Base-by-base conservation (phyloP, 805 yeast genomes). In the Metschnikowia henanensis region DNA sequence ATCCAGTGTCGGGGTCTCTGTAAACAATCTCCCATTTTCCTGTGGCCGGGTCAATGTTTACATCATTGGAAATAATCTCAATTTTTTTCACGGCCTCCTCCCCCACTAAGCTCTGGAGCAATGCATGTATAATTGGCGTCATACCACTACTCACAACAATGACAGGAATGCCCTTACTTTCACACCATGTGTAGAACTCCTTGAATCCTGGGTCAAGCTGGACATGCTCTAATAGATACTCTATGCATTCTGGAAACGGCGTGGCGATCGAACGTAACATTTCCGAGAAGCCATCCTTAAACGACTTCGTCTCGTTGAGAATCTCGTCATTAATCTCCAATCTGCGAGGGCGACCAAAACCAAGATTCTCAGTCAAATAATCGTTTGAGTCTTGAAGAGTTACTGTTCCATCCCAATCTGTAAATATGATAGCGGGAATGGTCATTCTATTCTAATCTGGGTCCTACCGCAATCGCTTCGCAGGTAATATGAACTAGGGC, bases 321-420 rank as follows among this genome's bases (percentile, higher is more conserved):
- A 92, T 85, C 49, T 78, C 77, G 46, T 83, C 82, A 65, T 87
- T 88, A 47, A 92, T 72, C 23, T 68, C 80, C 44, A 73, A 66
- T 55, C 99, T 79, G 50, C 75, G 74, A 21, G 73, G 80, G 37
- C 70, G 68, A 3, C 98, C 98, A 64, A 89, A 85, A 3, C 99
- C 99, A 18, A 85, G 71, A 55, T 79, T 80, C 62, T 94, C 98
- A 7, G 97, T 91, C 50, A 94, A 70, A 62, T 75, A 86, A 65
- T 94, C 98, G 64, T 94, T 94, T 47, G 96, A 87, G 64, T 94
- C 99, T 64, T 92, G 95, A 47, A 87, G 70, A 10, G 99, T 94
- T 51, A 94, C 94, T 2, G 99, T 94, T 22, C 99, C 99, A 63
- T 94, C 99, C 81, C 95, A 94, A 65, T 94, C 99, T 33, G 97